Evolutionary conservation across 2,329 filamentous ascomycete species (phyloP), one percentile per base, ranked within the genome.

Genomic region (Aureobasidium mangrovei): DNA sequence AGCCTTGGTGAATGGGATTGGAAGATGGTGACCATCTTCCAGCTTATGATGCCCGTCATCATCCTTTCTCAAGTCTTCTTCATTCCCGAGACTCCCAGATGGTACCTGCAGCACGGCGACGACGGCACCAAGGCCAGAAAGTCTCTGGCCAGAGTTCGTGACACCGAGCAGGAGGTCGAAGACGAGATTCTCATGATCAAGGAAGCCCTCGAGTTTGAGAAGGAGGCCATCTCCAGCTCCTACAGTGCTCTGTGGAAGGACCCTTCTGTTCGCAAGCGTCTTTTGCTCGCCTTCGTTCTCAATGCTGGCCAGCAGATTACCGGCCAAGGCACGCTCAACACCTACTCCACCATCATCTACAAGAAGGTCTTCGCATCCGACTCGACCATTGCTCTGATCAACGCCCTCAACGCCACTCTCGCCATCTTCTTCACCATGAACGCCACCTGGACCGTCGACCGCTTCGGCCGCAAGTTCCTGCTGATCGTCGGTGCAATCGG

Each of bases 361-460:
- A 80, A 85, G 70, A 83, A 84, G 65, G 78, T 87, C 27, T 88
- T 84, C 73, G 75, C 71, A 27, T 74, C 69, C 53, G 70, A 69
- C 53, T 71, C 77, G 47, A 81, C 77, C 26, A 86, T 87, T 65
- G 82, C 82, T 58, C 74, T 88, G 32, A 88, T 88, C 74, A 88
- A 88, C 65, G 84, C 84, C 3, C 73, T 88, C 53, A 88, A 87
- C 65, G 84, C 83, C 39, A 88, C 84, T 4, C 84, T 83, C 60
- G 82, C 82, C 55, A 88, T 88, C 58, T 57, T 87, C 26, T 88
- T 88, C 69, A 88, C 84, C 0, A 73, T 87, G 42, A 87, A 86
- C 60, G 84, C 84, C 10, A 78, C 83, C 36, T 88, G 84, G 83
- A 85, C 83, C 4, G 82, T 85, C 33, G 84, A 88, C 66, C 77